Evolutionary conservation across 352 stramenopile genomes (phyloP).

Genomic region (Phytophthora rubi): DNA sequence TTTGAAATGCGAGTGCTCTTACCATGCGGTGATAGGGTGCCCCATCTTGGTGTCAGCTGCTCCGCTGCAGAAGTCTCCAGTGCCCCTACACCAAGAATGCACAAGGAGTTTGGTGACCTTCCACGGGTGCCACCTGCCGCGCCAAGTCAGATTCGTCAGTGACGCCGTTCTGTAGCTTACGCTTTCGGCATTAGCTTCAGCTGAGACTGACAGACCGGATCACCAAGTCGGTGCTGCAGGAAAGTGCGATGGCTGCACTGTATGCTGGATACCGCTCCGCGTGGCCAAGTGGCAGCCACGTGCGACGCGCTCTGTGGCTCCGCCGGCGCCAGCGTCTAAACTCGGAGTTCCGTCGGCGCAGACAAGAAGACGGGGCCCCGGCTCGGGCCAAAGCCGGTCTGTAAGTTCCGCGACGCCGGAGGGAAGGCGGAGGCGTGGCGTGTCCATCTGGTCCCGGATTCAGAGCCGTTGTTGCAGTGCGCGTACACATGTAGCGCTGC

Average conservation of each 20-base stretch:
- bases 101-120: too few relatives aligned
- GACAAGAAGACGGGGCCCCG: slow-evolving; percentile 6
- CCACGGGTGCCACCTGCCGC: too few relatives aligned
- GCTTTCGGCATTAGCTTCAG: background rate
- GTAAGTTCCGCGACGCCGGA: background rate
- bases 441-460: slow-evolving; percentile 8
- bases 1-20: background rate
- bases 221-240: slow-evolving; percentile 4
- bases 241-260: slow-evolving; percentile 18
- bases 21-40: slow-evolving; percentile 7
- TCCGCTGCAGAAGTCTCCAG: background rate
- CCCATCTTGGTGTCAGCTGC: slow-evolving; percentile 3
- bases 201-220: background rate
- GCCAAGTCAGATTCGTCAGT: too few relatives aligned
- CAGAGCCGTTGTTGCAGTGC: slow-evolving; percentile 1
- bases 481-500: background rate
- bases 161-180: too few relatives aligned
- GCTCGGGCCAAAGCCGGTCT: slow-evolving; percentile 8
- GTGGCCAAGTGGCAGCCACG: slow-evolving; percentile 21
- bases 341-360: slow-evolving; percentile 4
- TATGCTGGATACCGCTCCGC: slow-evolving; percentile 3
- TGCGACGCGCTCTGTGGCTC: slow-evolving; percentile 28
- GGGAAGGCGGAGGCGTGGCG: background rate
- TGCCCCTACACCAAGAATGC: background rate
- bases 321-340: background rate